A percentile compares a stretch with the other conserved stretches of the same genome.
Evolutionary conservation across 257 asterid species (phyloP).

Genomic region (Nyctanthes arbortristis): DNA sequence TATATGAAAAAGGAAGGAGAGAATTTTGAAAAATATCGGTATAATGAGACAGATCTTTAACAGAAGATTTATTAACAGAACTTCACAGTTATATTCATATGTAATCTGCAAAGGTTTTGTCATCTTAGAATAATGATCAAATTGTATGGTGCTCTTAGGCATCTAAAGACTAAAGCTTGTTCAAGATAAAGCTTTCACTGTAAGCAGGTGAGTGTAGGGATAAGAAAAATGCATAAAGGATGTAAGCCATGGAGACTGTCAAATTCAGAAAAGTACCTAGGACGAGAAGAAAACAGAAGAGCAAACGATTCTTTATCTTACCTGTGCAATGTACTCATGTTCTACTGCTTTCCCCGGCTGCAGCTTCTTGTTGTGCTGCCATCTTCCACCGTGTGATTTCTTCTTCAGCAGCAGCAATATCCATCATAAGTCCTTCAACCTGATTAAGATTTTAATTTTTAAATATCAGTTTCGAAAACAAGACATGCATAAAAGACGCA

Average conservation of each 20-base stretch:
- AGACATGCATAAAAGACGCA: neutral
- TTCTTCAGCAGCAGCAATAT: conserved; percentile 87
- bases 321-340: conserved; percentile 76
- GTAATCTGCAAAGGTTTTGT: neutral
- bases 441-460: conserved; percentile 27
- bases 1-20: too few species aligned
- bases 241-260: neutral
- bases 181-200: too few species aligned
- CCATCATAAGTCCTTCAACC: conserved; percentile 99
- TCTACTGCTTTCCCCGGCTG: conserved; percentile 95
- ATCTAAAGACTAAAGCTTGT: too few species aligned
- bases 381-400: conserved; percentile 92
- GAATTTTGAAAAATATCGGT: too few species aligned
- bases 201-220: too few species aligned
- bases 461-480: conserved; percentile 12
- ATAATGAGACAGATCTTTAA: too few species aligned
- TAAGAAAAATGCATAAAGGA: too few species aligned
- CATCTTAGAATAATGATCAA: conserved; percentile 9
- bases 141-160: neutral
- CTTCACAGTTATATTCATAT: neutral
- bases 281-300: neutral
- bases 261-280: neutral
- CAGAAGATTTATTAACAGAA: neutral
- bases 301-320: conserved; percentile 21
- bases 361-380: conserved; percentile 99